Base-by-base conservation (phyloP, 139 green algal genomes). In the Diplosphaera chodatii region DNA sequence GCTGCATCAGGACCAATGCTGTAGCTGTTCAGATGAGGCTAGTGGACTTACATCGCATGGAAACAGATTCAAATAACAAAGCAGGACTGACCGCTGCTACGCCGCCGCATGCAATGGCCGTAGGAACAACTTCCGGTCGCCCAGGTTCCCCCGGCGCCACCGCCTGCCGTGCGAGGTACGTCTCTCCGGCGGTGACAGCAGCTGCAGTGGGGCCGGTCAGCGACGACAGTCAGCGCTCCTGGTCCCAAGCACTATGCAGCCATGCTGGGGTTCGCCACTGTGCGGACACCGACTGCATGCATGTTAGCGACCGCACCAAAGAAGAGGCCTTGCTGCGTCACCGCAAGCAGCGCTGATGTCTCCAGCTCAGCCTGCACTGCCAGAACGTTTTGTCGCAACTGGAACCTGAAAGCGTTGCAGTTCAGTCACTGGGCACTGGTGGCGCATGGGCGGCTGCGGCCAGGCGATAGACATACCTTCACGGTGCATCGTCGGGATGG, bases 261-360 rank as follows among this genome's bases (percentile, higher is more conserved):
- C 8, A 0, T 21, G 2, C 2, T 41, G 10, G 15, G 29, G 8
- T 8, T 25, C 21, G 64, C 4, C 59, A 20, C 41, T 22, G 3
- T 1, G 63, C 41, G 23, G 29, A 63, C 16, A 67, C 40, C 8
- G 27, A 20, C 21, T 2, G 1, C 27, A 8, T 34, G 28, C 16
- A 67, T 29, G 0, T 31, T 30, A 55, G 34, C 25, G 16, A 59
- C 25, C 76, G 48, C 34, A 83, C 79, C 81, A 55, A 77, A 91
- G 1, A 82, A 80, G 0, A 82, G 30, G 6, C 75, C 81, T 59
- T 89, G 85, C 68, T 91, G 85, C 4, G 77, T 72, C 15, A 89
- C 76, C 0, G 85, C 84, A 0, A 78, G 70, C 1, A 68, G 40
- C 3, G 80, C 59, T 16, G 28, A 16, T 0, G 67, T 13, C 55